phyloP scores from a whole-genome alignment of 2,329 filamentous ascomycete genomes.

The Whalleya microplaca region DNA sequence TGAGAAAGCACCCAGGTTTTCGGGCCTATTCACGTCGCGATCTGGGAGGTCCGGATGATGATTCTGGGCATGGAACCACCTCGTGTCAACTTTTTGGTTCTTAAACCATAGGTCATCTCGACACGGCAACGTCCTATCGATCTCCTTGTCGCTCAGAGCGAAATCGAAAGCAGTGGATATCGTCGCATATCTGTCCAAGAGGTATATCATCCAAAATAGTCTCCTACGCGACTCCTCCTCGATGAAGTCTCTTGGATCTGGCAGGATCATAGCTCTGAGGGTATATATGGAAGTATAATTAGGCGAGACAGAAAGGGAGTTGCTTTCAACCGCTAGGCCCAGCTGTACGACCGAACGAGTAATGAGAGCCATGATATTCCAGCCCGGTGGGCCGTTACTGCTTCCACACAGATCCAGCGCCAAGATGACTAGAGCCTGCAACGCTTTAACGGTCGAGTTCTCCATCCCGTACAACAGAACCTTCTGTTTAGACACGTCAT shows the following conservation, averaged over 20 bases:
- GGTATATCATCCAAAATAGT: slow-evolving; percentile 93
- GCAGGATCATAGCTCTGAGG: slow-evolving; percentile 79
- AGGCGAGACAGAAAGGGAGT: slow-evolving; percentile 77
- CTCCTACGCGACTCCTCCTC: slow-evolving; percentile 86
- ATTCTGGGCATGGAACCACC: slow-evolving; percentile 71
- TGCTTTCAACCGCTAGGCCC: slow-evolving; percentile 81
- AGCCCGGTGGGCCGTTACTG: slow-evolving; percentile 87
- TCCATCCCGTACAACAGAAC: slow-evolving; percentile 87
- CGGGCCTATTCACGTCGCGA: slow-evolving; percentile 68
- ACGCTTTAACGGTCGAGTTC: slow-evolving; percentile 83
- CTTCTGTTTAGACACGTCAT: slow-evolving; percentile 80
- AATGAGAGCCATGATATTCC: slow-evolving; percentile 89
- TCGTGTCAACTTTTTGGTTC: slow-evolving; percentile 82
- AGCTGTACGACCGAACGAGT: slow-evolving; percentile 87
- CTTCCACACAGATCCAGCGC: slow-evolving; percentile 83
- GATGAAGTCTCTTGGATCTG: slow-evolving; percentile 82
- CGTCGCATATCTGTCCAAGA: slow-evolving; percentile 88
- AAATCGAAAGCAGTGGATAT: slow-evolving; percentile 93
- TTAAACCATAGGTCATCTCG: slow-evolving; percentile 84
- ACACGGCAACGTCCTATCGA: slow-evolving; percentile 84
- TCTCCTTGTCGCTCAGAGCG: slow-evolving; percentile 84
- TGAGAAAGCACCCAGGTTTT: slow-evolving; percentile 85
- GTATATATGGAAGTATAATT: slow-evolving; percentile 88
- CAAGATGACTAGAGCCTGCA: slow-evolving; percentile 86
- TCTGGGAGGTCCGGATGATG: slow-evolving; percentile 53